Evolutionary conservation across 495 filamentous ascomycete species (phyloP).

Genomic region (Extremus antarcticus): DNA sequence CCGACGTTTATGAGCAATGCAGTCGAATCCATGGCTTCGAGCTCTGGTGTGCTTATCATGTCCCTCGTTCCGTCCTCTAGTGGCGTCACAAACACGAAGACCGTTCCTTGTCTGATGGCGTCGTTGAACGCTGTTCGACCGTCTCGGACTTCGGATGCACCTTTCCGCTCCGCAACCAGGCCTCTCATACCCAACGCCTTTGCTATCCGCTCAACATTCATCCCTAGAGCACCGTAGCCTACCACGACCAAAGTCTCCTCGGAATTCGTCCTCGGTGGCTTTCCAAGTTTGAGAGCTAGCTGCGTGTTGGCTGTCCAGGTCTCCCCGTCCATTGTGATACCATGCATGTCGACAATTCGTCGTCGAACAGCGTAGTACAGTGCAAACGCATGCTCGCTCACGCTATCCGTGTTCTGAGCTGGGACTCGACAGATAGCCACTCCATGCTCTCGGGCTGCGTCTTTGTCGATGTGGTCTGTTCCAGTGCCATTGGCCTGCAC

Average conservation of each 20-base stretch:
- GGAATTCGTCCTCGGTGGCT: slow-evolving; percentile 32
- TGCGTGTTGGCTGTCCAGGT: not conserved
- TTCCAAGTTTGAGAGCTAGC: slow-evolving; percentile 20
- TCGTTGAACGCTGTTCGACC: slow-evolving; percentile 39
- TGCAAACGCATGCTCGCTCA: slow-evolving; percentile 45
- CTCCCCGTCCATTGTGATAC: slow-evolving; percentile 28
- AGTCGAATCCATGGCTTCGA: slow-evolving; percentile 38
- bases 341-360: slow-evolving; percentile 35
- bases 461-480: slow-evolving; percentile 40
- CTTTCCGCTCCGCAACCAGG: slow-evolving; percentile 42
- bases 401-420: slow-evolving; percentile 38
- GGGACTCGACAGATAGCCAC: slow-evolving; percentile 40
- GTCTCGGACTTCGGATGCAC: slow-evolving; percentile 17
- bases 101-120: slow-evolving; percentile 36
- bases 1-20: slow-evolving; percentile 43
- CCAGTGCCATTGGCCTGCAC: slow-evolving; percentile 42
- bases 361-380: slow-evolving; percentile 45
- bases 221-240: slow-evolving; percentile 43
- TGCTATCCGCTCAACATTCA: slow-evolving; percentile 18
- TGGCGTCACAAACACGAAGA: slow-evolving; percentile 41
- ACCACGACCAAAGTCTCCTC: slow-evolving; percentile 42
- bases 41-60: slow-evolving; percentile 38
- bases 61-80: slow-evolving; percentile 23
- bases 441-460: slow-evolving; percentile 34
- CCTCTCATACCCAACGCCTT: slow-evolving; percentile 41